Base-by-base conservation (phyloP, 2,329 filamentous ascomycete species). In the Aspergillus alliaceus region DNA sequence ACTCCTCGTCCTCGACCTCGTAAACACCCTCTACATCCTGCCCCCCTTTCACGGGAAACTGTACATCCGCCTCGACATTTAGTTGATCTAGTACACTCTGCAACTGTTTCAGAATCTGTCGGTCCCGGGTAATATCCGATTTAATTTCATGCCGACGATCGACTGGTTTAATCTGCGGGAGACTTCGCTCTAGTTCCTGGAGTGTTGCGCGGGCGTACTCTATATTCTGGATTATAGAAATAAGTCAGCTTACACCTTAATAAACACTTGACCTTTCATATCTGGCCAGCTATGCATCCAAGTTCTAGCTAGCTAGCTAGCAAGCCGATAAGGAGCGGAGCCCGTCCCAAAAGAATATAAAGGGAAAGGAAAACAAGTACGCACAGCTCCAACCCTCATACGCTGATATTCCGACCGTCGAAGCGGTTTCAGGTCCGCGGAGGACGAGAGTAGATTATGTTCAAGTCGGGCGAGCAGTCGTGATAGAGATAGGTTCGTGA, bases 181-280 rank as follows among this genome's bases (percentile, higher is more conserved):
- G 69, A 20, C 66, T 71, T 29, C 72, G 72, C 59, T 79, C 77
- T 29, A 80, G 65, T 39, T 74, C 68, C 35, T 75, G 66, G 24
- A 79, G 72, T 39, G 75, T 66, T 34, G 70, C 72, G 48, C 76
- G 75, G 27, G 76, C 77, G 54, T 79, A 77, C 64, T 79, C 77
- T 50, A 79, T 67, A 61, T 79, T 79, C 73, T 79, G 61, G n/a
- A 12, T 35, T 35, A 49, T 24, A 48, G 2, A 22, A n/a, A n/a
- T n/a, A n/a, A n/a, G n/a, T n/a, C n/a, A n/a, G n/a, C n/a, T n/a
- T n/a, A n/a, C n/a, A n/a, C n/a, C n/a, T n/a, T n/a, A n/a, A n/a
- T n/a, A n/a, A n/a, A n/a, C n/a, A n/a, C n/a, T n/a, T n/a, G n/a
- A n/a, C n/a, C n/a, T n/a, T n/a, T n/a, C n/a, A n/a, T n/a, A n/a